These are phyloP conservation scores for Zarea fungicola DNA, from an alignment of 2,329 filamentous ascomycete species.

Conservation along the genomic window DNA sequence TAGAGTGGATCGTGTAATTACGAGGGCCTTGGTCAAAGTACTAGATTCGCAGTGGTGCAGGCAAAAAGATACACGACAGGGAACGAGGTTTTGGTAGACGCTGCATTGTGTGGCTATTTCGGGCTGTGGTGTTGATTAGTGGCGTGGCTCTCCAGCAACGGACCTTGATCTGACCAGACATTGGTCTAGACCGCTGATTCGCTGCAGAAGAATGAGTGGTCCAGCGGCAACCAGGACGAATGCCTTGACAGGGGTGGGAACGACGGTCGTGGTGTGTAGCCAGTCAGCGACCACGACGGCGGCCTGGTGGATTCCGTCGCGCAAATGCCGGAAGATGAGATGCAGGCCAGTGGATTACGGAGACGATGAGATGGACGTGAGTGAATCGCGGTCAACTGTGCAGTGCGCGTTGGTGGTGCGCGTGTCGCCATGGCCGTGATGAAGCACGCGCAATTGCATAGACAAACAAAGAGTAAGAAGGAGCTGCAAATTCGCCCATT, in stretches of 20 bases:
- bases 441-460: too few relatives aligned
- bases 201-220: neutral
- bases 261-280: constrained; percentile 10
- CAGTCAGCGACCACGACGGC: constrained; percentile 8
- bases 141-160: neutral
- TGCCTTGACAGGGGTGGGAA: neutral
- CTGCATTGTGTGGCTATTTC: neutral
- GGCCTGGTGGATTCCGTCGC: neutral
- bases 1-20: neutral
- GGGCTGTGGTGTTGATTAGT: neutral
- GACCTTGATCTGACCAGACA: constrained; percentile 3
- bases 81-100: too few relatives aligned
- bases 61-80: neutral
- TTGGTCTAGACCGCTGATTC: constrained; percentile 10
- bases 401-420: too few relatives aligned
- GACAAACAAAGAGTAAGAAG: too few relatives aligned
- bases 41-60: neutral
- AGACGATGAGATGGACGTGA: too few relatives aligned
- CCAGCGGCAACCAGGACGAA: constrained; percentile 9
- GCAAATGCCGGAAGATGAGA: neutral
- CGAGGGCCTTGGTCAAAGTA: neutral
- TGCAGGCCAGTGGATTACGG: neutral
- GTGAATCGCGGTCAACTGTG: too few relatives aligned
- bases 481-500: too few relatives aligned
- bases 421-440: too few relatives aligned